These are phyloP conservation scores for Raddia distichophylla DNA, from an alignment of 176 grass and related monocot species.

Conservation along the genomic window DNA sequence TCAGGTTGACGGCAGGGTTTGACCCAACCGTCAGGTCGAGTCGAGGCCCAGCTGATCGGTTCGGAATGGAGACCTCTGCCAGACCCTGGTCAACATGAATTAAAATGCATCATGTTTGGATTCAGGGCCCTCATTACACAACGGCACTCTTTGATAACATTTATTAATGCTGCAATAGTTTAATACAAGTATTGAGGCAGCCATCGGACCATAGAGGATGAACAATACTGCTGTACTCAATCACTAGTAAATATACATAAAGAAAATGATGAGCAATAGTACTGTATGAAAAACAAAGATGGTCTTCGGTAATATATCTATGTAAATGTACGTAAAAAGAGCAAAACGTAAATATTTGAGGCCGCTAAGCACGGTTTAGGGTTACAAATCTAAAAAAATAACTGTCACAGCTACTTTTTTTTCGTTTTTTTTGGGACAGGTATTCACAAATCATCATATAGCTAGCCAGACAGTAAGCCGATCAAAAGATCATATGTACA, in stretches of 20 bases:
- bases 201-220: neutral
- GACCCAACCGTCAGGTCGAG: no score
- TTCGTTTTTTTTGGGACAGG: neutral
- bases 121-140: neutral
- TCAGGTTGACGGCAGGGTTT: no score
- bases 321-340: neutral
- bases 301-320: neutral
- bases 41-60: no score
- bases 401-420: neutral
- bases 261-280: neutral
- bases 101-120: no score
- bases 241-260: no score
- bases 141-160: neutral
- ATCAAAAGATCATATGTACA: constrained; percentile 53
- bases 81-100: no score
- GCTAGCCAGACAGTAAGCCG: neutral
- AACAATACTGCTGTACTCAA: no score
- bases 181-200: neutral
- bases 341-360: neutral
- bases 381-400: constrained; percentile 32
- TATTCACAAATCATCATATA: constrained; percentile 19
- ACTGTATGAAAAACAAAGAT: neutral
- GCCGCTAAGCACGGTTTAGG: neutral
- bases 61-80: no score
- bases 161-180: neutral